Percentiles rank a stretch among this genome's conserved stretches.
These are phyloP conservation scores for Russula griseocarnosa DNA, from an alignment of 768 basidiomycete genomes.

Conservation along the genomic window DNA sequence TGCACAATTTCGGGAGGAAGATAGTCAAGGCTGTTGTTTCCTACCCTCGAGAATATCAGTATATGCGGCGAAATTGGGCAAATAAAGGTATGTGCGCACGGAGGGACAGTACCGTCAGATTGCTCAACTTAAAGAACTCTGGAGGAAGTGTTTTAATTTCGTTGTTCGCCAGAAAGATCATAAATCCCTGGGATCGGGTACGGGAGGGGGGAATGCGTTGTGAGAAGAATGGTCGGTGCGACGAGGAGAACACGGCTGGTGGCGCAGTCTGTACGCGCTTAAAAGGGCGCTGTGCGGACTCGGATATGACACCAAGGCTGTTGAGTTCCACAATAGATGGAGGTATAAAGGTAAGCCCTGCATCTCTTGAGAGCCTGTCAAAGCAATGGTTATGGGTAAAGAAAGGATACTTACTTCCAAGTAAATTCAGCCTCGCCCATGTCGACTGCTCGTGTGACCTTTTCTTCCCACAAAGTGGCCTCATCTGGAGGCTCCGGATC, in stretches of 20 bases:
- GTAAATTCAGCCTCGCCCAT: conserved; percentile 22
- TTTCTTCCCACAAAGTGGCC: conserved; percentile 17
- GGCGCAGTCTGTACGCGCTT: conserved; percentile 24
- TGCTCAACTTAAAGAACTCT: conserved; percentile 26
- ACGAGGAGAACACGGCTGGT: conserved; percentile 14
- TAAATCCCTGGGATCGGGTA: conserved; percentile 15
- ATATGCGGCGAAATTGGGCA: neutral
- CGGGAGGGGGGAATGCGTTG: neutral
- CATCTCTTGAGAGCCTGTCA: neutral
- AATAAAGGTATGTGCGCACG: conserved; percentile 14
- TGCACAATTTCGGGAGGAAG: conserved; percentile 27
- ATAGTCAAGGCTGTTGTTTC: conserved; percentile 24
- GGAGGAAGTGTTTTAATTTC: conserved; percentile 19
- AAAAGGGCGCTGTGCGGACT: conserved; percentile 11
- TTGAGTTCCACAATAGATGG: conserved; percentile 19
- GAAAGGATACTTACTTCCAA: conserved; percentile 12
- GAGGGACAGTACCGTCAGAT: conserved; percentile 26
- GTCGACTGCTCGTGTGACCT: conserved; percentile 20
- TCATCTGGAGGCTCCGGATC: conserved; percentile 21
- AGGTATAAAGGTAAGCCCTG: conserved; percentile 21
- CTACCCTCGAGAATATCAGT: conserved; percentile 2
- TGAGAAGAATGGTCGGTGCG: conserved; percentile 11
- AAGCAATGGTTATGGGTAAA: neutral
- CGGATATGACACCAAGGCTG: conserved; percentile 17
- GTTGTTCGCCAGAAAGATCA: conserved; percentile 27